Percentiles rank a stretch among this genome's conserved stretches.
These are phyloP conservation scores for Berberis vulgaris DNA, from an alignment of 164 flowering plant species.

Conservation along the genomic window DNA sequence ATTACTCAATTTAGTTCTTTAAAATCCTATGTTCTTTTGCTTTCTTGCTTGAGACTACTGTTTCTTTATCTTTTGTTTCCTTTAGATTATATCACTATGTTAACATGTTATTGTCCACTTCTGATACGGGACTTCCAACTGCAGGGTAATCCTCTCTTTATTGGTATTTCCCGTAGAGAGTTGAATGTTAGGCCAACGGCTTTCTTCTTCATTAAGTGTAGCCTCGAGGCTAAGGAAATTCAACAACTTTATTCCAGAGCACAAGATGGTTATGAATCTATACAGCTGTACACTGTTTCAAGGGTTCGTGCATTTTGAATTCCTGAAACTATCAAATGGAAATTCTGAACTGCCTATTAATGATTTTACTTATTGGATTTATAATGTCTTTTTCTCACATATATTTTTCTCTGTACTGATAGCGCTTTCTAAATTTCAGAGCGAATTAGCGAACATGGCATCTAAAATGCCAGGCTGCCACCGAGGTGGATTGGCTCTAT, in stretches of 20 bases:
- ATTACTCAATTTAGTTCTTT: conserved; percentile 4
- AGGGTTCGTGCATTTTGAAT: conserved; percentile 39
- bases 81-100: neutral
- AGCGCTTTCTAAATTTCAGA: conserved; percentile 28
- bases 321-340: neutral
- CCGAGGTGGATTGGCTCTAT: conserved; percentile 84
- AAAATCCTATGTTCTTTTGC: neutral
- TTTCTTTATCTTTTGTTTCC: neutral
- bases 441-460: conserved; percentile 46
- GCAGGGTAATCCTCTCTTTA: conserved; percentile 63
- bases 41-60: conserved; percentile 3
- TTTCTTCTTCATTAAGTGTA: conserved; percentile 80
- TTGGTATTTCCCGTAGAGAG: conserved; percentile 74
- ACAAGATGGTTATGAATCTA: conserved; percentile 88
- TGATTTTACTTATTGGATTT: neutral
- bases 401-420: conserved; percentile 6
- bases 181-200: conserved; percentile 87
- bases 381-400: neutral
- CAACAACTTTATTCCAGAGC: conserved; percentile 60
- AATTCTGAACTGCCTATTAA: neutral
- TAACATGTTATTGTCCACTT: conserved; percentile 1
- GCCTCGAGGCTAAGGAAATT: conserved; percentile 58
- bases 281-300: conserved; percentile 57
- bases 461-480: conserved; percentile 97
- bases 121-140: conserved; percentile 13